Conservation (phyloP, 352 stramenopile genomes). For the Pythium periplocum region DNA sequence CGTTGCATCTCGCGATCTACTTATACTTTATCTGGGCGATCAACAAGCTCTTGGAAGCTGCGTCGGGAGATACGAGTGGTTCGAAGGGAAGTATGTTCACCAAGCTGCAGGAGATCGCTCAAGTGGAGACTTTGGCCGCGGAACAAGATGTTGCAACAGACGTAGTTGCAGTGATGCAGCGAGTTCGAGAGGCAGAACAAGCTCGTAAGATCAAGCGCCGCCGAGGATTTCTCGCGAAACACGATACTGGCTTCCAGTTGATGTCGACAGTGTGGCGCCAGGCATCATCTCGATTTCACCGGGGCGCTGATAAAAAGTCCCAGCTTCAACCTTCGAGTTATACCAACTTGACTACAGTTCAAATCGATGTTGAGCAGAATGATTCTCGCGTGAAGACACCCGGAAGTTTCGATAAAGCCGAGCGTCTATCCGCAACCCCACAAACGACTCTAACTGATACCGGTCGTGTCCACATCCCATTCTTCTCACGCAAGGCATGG, state of each 20-base stretch:
- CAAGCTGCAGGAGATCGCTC: slow-evolving; percentile 19
- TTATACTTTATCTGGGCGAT: too few species aligned
- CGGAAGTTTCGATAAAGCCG: too few species aligned
- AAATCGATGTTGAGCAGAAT: too few species aligned
- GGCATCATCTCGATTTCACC: background rate
- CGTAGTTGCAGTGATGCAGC: slow-evolving; percentile 18
- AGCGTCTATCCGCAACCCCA: background rate
- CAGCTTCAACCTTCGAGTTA: too few species aligned
- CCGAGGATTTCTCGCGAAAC: too few species aligned
- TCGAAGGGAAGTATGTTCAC: slow-evolving; percentile 3
- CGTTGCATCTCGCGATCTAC: too few species aligned
- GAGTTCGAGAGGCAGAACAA: slow-evolving; percentile 15
- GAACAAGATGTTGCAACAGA: slow-evolving; percentile 14
- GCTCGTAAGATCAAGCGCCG: background rate
- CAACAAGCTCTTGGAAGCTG: background rate
- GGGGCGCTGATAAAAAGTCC: too few species aligned
- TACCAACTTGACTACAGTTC: too few species aligned
- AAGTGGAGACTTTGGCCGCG: slow-evolving; percentile 2
- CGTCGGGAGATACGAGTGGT: slow-evolving; percentile 1
- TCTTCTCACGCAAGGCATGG: background rate
- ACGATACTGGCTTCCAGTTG: background rate
- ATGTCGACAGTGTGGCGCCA: slow-evolving; percentile 9
- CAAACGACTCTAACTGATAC: too few species aligned
- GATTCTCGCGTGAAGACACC: too few species aligned
- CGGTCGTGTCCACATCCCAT: slow-evolving; percentile 5